Percentiles rank a stretch among this genome's conserved stretches.
phyloP scores from a whole-genome alignment of 768 basidiomycete genomes.

The Mycena floridula region DNA sequence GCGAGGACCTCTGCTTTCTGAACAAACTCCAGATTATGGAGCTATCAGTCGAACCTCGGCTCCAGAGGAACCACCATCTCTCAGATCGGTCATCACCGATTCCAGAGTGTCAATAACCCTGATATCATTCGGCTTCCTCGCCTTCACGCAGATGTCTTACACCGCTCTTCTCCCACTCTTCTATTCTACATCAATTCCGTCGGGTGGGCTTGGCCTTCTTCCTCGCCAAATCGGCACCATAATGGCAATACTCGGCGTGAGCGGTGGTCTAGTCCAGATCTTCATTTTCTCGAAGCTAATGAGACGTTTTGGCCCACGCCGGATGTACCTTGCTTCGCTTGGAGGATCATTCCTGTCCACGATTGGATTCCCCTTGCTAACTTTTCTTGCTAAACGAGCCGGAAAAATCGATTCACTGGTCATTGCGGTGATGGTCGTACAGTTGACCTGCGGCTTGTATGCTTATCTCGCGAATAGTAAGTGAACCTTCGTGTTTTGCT shows the following conservation, averaged over 20 bases:
- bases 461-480: background rate
- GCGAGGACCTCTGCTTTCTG: background rate
- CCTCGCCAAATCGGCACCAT: constrained; percentile 49
- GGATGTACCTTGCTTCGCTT: constrained; percentile 12
- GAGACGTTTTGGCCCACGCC: constrained; percentile 41
- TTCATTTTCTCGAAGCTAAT: constrained; percentile 39
- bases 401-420: background rate
- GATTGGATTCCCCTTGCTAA: background rate
- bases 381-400: background rate
- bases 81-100: constrained; percentile 10
- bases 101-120: constrained; percentile 19
- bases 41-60: background rate
- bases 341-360: background rate
- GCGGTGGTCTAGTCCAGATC: constrained; percentile 47
- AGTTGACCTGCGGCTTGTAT: background rate
- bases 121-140: constrained; percentile 18
- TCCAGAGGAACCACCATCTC: constrained; percentile 6
- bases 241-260: constrained; percentile 42
- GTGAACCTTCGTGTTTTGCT: background rate
- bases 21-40: background rate
- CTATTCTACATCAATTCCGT: constrained; percentile 41
- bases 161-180: constrained; percentile 23
- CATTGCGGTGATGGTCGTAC: background rate
- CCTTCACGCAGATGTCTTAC: constrained; percentile 23
- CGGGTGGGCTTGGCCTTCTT: constrained; percentile 51